Evolutionary conservation across 83 land plant species (phyloP), one percentile per base, ranked within the genome.

Genomic region (Diphasiastrum complanatum): DNA sequence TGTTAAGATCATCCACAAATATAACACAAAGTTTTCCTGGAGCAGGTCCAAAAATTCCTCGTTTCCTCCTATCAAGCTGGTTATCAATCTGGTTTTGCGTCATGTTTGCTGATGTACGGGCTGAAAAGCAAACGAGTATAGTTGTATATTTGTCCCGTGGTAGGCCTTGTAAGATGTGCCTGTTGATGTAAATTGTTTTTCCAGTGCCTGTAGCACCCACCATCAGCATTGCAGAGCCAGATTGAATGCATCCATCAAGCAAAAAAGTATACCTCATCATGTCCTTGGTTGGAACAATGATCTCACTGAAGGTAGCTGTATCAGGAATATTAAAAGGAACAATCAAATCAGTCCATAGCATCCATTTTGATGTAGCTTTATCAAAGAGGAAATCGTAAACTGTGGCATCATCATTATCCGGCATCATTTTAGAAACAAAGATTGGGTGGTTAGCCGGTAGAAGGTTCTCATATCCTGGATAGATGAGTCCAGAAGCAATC

Each of bases 91-190:
- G 78, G 57, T 69, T 74, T 36, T 74, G 78, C 1, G 72, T 70
- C 78, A 74, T 74, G 36, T 74, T 74, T 6, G 78, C 78, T 2
- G 78, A 74, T 0, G 78, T 74, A 18, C 63, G 73, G 22, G 78
- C 78, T 6, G 78, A 74, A 37, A 74, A 70, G 31, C 50, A 71
- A 25, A 74, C 78, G 19, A 74, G 51, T 6, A 74, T 51, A 28
- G 67, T 54, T 4, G 24, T 53, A 56, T 45, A 74, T 4, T 24
- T 32, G 19, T 74, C 78, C 14, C 48, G 60, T 6, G 78, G 40
- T 19, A 74, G 74, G 11, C 78, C 78, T 31, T 61, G 53, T 4
- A 61, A 47, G n/a, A 74, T 73, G 24, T 74, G 73, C 4, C 66
- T 51, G 38, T 74, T 74, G 1, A 74, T 63, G 34, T 74, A 74